Conservation (phyloP, 176 grass and related monocot species). For the Tuctoria greenei region DNA sequence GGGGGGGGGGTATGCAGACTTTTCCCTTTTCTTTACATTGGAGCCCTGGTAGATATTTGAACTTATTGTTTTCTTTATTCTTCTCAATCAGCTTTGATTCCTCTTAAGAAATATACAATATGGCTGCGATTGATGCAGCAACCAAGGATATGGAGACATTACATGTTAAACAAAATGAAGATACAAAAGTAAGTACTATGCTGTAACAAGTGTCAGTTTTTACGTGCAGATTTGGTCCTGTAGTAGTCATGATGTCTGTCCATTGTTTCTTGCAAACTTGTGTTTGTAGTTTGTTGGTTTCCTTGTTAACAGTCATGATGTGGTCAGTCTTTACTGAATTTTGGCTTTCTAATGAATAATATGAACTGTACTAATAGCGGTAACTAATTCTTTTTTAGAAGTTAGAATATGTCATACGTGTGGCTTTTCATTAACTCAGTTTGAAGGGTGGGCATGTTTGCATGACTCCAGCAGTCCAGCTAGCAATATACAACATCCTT, state of each 20-base stretch:
- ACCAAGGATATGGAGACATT: slow-evolving; percentile 44
- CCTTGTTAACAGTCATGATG: neutral
- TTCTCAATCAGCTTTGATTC: slow-evolving; percentile 25
- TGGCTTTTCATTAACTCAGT: neutral
- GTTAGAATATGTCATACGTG: neutral
- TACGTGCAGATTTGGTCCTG: neutral
- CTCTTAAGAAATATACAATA: slow-evolving; percentile 24
- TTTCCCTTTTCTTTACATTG: neutral
- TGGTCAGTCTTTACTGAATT: neutral
- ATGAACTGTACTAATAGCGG: neutral
- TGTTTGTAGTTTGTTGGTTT: neutral
- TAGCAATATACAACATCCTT: neutral
- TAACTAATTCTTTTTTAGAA: slow-evolving; percentile 7
- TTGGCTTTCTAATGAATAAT: neutral
- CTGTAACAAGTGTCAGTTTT: neutral
- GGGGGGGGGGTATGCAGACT: neutral
- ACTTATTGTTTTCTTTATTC: slow-evolving; percentile 22
- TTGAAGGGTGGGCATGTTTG: slow-evolving; percentile 9
- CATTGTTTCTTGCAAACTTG: neutral
- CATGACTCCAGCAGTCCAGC: neutral
- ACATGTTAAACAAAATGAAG: slow-evolving; percentile 15
- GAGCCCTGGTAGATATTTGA: neutral
- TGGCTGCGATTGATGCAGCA: slow-evolving; percentile 22
- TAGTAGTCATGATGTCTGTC: neutral
- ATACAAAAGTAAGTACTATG: slow-evolving; percentile 28